These are phyloP conservation scores for Trichothecium roseum DNA, from an alignment of 2,329 filamentous ascomycete species.

Conservation along the genomic window DNA sequence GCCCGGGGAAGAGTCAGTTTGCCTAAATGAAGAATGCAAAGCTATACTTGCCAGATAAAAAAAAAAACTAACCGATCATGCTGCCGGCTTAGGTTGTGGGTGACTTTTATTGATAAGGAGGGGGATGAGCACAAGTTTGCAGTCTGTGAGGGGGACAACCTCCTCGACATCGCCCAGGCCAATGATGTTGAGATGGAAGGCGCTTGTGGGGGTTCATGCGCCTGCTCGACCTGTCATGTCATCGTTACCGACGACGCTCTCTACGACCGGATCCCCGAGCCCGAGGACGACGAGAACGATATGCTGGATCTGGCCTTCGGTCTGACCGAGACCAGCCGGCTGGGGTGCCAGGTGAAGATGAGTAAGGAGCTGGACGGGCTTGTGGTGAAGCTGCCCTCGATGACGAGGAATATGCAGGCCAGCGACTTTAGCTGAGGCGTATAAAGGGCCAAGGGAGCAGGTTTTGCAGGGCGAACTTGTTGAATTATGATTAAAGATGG, in stretches of 20 bases:
- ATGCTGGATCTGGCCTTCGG: slow-evolving; percentile 89
- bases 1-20: slow-evolving; percentile 80
- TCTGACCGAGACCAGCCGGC: slow-evolving; percentile 69
- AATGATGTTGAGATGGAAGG: slow-evolving; percentile 98
- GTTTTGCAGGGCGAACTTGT: slow-evolving; percentile 1
- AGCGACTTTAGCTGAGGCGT: slow-evolving; percentile 67
- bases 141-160: slow-evolving; percentile 79
- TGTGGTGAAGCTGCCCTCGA: slow-evolving; percentile 73
- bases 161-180: slow-evolving; percentile 89
- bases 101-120: slow-evolving; percentile 94
- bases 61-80: slow-evolving; percentile 5
- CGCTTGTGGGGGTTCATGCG: slow-evolving; percentile 88
- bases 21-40: background rate
- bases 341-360: slow-evolving; percentile 92
- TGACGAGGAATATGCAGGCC: slow-evolving; percentile 93
- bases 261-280: slow-evolving; percentile 70
- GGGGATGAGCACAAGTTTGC: slow-evolving; percentile 64
- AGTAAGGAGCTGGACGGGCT: slow-evolving; percentile 80
- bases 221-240: slow-evolving; percentile 87
- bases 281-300: slow-evolving; percentile 74
- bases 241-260: slow-evolving; percentile 65
- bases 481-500: background rate
- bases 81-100: slow-evolving; percentile 64
- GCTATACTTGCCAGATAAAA: background rate
- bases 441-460: too few relatives aligned